Conservation (phyloP, 345 rosid species). For the Corchorus olitorius region DNA sequence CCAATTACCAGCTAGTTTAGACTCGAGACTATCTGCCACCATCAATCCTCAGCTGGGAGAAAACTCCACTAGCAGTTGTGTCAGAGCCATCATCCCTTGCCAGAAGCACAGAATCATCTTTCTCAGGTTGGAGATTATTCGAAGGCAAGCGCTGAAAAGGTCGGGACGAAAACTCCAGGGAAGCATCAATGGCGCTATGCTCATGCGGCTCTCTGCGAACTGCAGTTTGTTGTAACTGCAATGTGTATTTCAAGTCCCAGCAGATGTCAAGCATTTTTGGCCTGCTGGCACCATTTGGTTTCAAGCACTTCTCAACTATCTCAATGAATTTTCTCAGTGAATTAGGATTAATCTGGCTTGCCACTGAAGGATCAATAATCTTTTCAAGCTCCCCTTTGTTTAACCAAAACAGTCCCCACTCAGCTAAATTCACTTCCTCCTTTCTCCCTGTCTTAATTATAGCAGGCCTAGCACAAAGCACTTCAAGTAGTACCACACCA, state of each 20-base stretch:
- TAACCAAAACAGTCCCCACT: slow-evolving; percentile 42
- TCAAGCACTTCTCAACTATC: slow-evolving; percentile 57
- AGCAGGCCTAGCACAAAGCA: slow-evolving; percentile 53
- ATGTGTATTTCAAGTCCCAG: slow-evolving; percentile 58
- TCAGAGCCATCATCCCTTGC: slow-evolving; percentile 16
- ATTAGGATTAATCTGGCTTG: slow-evolving; percentile 36
- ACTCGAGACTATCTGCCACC: slow-evolving; percentile 35
- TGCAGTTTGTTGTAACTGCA: slow-evolving; percentile 44
- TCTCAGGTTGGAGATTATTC: slow-evolving; percentile 10
- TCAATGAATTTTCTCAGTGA: slow-evolving; percentile 54
- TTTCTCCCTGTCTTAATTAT: slow-evolving; percentile 32
- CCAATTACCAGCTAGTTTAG: slow-evolving; percentile 6
- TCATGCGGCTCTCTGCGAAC: slow-evolving; percentile 27
- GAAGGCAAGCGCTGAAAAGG: slow-evolving; percentile 37
- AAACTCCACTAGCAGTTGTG: slow-evolving; percentile 21
- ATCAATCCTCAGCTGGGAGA: slow-evolving; percentile 35
- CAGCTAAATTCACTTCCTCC: slow-evolving; percentile 54
- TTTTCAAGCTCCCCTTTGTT: slow-evolving; percentile 38
- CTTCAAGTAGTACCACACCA: slow-evolving; percentile 58
- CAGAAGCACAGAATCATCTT: slow-evolving; percentile 18
- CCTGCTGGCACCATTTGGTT: slow-evolving; percentile 44
- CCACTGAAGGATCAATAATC: slow-evolving; percentile 43
- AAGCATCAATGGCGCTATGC: slow-evolving; percentile 32
- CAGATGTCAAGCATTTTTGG: slow-evolving; percentile 61
- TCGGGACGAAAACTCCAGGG: slow-evolving; percentile 20